Conservation (phyloP, 306 rosid genomes). For the Rubus parviflorus region DNA sequence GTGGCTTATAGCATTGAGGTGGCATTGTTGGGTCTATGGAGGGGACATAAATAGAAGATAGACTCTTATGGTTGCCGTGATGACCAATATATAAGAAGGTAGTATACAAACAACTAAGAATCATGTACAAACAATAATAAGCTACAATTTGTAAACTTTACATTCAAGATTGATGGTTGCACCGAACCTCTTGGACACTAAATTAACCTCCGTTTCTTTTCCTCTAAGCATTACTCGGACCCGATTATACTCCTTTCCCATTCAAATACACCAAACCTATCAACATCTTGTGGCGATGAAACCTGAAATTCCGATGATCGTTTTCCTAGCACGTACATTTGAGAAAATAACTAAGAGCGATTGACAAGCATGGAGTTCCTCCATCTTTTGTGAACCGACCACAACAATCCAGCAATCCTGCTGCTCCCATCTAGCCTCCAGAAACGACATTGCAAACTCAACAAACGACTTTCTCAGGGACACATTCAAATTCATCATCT, state of each 20-base stretch:
- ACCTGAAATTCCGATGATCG: conserved; percentile 40
- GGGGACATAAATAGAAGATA: no score
- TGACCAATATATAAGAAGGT: background rate
- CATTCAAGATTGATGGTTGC: background rate
- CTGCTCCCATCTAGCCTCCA: conserved; percentile 89
- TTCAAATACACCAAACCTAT: conserved; percentile 48
- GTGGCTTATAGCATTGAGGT: no score
- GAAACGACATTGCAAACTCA: conserved; percentile 83
- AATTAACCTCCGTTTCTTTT: background rate
- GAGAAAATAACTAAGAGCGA: conserved; percentile 52
- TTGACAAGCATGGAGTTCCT: conserved; percentile 72
- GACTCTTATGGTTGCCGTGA: background rate
- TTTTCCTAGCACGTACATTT: conserved; percentile 50
- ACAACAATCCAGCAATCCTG: conserved; percentile 73
- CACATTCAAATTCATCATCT: conserved; percentile 21
- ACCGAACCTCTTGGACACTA: background rate
- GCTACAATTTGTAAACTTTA: background rate
- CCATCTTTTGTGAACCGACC: conserved; percentile 59
- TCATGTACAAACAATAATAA: no score
- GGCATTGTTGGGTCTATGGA: background rate
- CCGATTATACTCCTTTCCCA: conserved; percentile 62
- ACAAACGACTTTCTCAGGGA: conserved; percentile 66
- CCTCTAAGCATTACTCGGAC: background rate
- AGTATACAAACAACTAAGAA: no score
- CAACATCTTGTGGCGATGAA: conserved; percentile 43